phyloP scores from a whole-genome alignment of 805 yeast species.

The Nakazawaea pomicola region DNA sequence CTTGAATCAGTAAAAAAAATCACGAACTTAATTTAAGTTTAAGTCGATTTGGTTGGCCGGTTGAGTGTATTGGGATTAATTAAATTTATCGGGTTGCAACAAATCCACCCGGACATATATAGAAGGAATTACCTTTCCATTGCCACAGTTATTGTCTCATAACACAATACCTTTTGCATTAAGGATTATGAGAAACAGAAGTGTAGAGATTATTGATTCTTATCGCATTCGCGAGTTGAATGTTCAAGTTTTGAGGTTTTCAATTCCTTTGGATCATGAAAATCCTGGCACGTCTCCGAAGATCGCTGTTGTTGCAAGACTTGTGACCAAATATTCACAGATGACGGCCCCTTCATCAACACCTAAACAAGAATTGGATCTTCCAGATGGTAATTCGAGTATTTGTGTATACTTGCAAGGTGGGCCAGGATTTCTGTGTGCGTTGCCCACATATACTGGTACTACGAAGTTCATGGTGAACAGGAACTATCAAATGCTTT shows the following conservation, averaged over 20 bases:
- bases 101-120: too few relatives aligned
- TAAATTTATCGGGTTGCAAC: too few relatives aligned
- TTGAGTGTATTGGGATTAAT: too few relatives aligned
- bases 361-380: constrained; percentile 7
- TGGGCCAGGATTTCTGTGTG: constrained; percentile 49
- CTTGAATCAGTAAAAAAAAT: neutral
- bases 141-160: too few relatives aligned
- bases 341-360: constrained; percentile 4
- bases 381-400: constrained; percentile 21
- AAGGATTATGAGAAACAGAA: too few relatives aligned
- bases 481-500: constrained; percentile 38
- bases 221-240: constrained; percentile 14
- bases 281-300: constrained; percentile 3
- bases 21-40: too few relatives aligned
- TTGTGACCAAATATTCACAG: constrained; percentile 16
- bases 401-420: constrained; percentile 43
- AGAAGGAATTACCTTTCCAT: too few relatives aligned
- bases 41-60: too few relatives aligned
- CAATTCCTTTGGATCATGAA: constrained; percentile 24
- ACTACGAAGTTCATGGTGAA: constrained; percentile 33
- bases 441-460: constrained; percentile 32
- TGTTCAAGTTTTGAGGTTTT: constrained; percentile 18
- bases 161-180: too few relatives aligned
- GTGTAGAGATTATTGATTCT: constrained; percentile 13
- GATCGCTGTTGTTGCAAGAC: constrained; percentile 18